A percentile compares a stretch with the other conserved stretches of the same genome.
These are phyloP conservation scores for Claviceps capensis DNA, from an alignment of 2,329 filamentous ascomycete genomes.

Conservation along the genomic window DNA sequence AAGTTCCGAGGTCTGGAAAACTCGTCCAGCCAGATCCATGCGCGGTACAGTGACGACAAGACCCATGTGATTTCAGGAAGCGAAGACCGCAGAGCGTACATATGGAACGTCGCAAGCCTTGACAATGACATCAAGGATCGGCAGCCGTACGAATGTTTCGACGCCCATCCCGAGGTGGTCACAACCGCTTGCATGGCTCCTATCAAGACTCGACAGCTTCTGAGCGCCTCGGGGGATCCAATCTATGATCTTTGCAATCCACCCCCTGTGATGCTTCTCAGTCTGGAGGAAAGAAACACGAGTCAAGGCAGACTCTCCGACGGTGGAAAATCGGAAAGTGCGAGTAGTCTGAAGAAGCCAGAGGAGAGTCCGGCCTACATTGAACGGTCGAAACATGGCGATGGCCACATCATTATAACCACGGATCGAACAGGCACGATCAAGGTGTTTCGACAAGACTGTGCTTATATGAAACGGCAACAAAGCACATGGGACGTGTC, in stretches of 20 bases:
- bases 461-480: slow-evolving; percentile 66
- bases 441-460: slow-evolving; percentile 93
- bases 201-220: slow-evolving; percentile 57
- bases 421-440: slow-evolving; percentile 79
- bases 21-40: slow-evolving; percentile 76
- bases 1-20: slow-evolving; percentile 93
- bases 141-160: slow-evolving; percentile 74
- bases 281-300: slow-evolving; percentile 46
- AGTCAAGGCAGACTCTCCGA: slow-evolving; percentile 28
- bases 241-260: slow-evolving; percentile 97
- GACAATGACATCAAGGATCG: slow-evolving; percentile 63
- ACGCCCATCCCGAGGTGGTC: slow-evolving; percentile 78
- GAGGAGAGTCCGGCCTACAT: slow-evolving; percentile 67
- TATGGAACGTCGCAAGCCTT: slow-evolving; percentile 51
- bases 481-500: slow-evolving; percentile 66
- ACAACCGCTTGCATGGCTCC: slow-evolving; percentile 84
- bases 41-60: slow-evolving; percentile 76
- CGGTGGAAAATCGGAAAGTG: slow-evolving; percentile 19
- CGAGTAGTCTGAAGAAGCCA: slow-evolving; percentile 27
- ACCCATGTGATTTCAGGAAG: slow-evolving; percentile 83
- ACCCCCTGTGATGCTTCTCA: slow-evolving; percentile 71
- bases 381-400: slow-evolving; percentile 58
- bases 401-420: slow-evolving; percentile 84
- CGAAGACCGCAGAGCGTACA: slow-evolving; percentile 79
- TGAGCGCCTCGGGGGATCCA: slow-evolving; percentile 74